phyloP scores from a whole-genome alignment of 495 filamentous ascomycete species.

The Durotheca rogersii region DNA sequence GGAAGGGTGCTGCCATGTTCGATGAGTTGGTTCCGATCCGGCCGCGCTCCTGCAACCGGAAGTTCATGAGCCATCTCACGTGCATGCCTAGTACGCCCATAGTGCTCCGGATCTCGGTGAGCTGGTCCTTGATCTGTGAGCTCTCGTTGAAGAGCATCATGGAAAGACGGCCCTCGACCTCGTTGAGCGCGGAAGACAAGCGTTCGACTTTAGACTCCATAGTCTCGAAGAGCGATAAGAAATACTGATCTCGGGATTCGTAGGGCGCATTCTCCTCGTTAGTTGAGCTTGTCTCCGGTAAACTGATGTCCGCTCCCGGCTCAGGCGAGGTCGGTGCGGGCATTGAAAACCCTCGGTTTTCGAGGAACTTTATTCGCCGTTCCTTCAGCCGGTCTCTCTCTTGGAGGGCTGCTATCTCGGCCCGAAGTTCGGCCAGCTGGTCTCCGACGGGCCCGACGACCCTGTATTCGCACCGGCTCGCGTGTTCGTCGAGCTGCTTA shows the following conservation, averaged over 20 bases:
- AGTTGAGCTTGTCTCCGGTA: conserved; percentile 19
- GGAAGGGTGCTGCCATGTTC: conserved; percentile 10
- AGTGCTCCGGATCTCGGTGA: conserved; percentile 54
- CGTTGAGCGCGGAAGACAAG: conserved; percentile 43
- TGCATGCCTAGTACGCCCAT: conserved; percentile 55
- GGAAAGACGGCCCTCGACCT: conserved; percentile 50
- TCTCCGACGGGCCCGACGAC: conserved; percentile 40
- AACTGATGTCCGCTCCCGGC: conserved; percentile 20
- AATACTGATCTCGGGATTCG: conserved; percentile 41
- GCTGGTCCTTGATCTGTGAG: conserved; percentile 51
- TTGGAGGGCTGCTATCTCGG: conserved; percentile 31
- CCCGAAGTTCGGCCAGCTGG: conserved; percentile 36
- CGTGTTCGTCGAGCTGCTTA: conserved; percentile 31
- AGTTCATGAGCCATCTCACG: conserved; percentile 56
- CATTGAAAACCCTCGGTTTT: conserved; percentile 31
- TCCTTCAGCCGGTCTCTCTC: conserved; percentile 43
- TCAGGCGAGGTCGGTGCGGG: conserved; percentile 19
- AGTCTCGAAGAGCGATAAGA: conserved; percentile 52
- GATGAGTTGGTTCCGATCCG: conserved; percentile 22
- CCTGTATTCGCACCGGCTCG: conserved; percentile 33
- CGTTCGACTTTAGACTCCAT: conserved; percentile 49
- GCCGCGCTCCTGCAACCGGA: conserved; percentile 42
- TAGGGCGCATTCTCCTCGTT: conserved; percentile 31
- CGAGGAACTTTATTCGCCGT: conserved; percentile 45
- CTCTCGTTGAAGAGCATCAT: conserved; percentile 53